phyloP scores from a whole-genome alignment of 208 protist genomes.

The Leishmania turanica region DNA sequence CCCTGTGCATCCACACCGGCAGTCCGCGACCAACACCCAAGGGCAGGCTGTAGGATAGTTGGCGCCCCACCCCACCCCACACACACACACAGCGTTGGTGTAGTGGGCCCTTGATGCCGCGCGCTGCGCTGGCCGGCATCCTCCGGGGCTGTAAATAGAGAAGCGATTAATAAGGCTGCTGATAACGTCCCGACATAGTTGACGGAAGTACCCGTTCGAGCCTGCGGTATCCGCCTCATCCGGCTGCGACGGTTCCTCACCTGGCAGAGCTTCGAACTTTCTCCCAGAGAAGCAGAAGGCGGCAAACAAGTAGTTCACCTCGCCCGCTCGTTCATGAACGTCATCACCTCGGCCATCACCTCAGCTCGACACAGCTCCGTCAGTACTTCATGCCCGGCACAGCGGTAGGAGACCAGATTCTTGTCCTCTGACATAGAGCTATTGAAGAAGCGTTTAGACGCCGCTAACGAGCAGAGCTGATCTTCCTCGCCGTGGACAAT shows the following conservation, averaged over 20 bases:
- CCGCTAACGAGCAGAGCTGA: conserved; percentile 39
- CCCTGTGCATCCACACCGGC: background rate
- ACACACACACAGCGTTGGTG: background rate
- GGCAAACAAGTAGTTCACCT: background rate
- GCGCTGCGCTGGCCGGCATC: background rate
- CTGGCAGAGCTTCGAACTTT: background rate
- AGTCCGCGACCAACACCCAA: background rate
- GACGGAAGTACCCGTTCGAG: background rate
- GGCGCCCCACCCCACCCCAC: background rate
- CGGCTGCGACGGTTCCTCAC: background rate
- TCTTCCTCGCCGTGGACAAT: conserved; percentile 71
- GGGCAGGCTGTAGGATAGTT: background rate
- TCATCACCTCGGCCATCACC: conserved; percentile 58
- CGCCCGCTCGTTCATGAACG: conserved; percentile 45
- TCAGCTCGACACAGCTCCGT: conserved; percentile 55
- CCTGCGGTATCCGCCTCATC: background rate
- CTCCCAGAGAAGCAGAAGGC: background rate
- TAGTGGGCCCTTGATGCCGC: background rate
- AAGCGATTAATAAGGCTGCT: background rate
- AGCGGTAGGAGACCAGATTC: conserved; percentile 43
- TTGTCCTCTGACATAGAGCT: conserved; percentile 53
- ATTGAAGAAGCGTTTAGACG: conserved; percentile 47
- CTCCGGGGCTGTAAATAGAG: background rate
- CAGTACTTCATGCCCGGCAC: conserved; percentile 62
- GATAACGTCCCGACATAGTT: background rate